Evolutionary conservation across 495 filamentous ascomycete species (phyloP), one percentile per base, ranked within the genome.

Genomic region (Podospora appendiculata): DNA sequence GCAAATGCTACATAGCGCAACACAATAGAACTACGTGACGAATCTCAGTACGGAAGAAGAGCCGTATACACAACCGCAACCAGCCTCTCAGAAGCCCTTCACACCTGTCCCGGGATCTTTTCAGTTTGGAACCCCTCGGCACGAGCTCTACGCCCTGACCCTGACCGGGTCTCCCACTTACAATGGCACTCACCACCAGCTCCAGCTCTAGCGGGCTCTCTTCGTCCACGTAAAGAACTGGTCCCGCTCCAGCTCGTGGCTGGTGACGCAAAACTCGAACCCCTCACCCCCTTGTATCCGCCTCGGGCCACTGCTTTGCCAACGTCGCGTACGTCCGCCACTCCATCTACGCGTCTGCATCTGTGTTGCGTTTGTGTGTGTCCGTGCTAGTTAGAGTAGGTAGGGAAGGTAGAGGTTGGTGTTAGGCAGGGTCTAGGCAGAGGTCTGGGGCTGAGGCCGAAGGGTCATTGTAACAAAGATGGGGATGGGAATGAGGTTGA

Each of bases 271-370:
- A 18, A 68, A 65, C n/a, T 50, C 36, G 0, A 54, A 50, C 41
- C 14, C 41, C 10, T 54, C 41, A 7, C 6, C 9, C 7, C 10
- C 10, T 7, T 6, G 18, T 25, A 14, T 1, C 36, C 11, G 32
- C 16, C 17, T 57, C 60, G 0, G 69, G 69, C 69, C 69, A 72
- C 53, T 70, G 69, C 58, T 60, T 64, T 42, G 63, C 62, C 48
- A 70, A 70, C 0, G 67, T 72, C 4, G 66, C 67, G 39, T 62
- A 72, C 9, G 66, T 69, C 10, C 69, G 55, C 41, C 69, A 54
- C 36, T 72, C 69, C 69, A 72, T 72, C 45, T 72, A 72, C 19
- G 67, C 52, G 70, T 70, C 49, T 70, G 69, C 33, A 69, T n/a
- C n/a, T n/a, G n/a, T n/a, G n/a, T n/a, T n/a, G n/a, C n/a, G n/a